Evolutionary conservation across 768 basidiomycete genomes (phyloP), one percentile per base, ranked within the genome.

Genomic region (Hortiboletus campestris): DNA sequence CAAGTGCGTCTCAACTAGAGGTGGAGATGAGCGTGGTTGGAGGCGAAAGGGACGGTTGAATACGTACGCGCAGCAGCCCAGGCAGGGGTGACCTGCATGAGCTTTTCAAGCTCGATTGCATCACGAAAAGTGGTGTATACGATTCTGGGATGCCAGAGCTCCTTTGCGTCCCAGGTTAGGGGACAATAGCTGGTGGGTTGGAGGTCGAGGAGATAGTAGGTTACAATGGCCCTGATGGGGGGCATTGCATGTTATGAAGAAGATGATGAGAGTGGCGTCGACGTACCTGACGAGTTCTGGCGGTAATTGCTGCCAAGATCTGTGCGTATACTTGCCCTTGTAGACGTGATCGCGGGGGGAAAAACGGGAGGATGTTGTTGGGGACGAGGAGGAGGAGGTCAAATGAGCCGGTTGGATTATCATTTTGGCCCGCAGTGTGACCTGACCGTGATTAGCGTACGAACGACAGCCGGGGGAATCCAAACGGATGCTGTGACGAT

Each of bases 71-170:
- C 85, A 35, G 63, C 63, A 45, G 72, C 71, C 86, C 86, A 89
- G 50, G 82, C 64, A 0, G 81, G 80, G 63, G 83, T 85, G 57
- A 88, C 74, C 39, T 71, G 63, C 85, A 88, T 88, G 49, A 89
- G 63, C 58, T 76, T 76, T 64, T 88, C 85, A 20, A 88, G 66
- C 12, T 83, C 80, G 22, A 73, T 67, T 19, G 82, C 80, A 74
- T 88, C 84, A 67, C 86, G 85, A 61, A 89, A 69, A 44, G 78
- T 75, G 12, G 78, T 76, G 67, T 81, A 89, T 1, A 84, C 80
- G 71, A 86, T 81, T 56, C 85, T 75, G 11, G 78, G 76, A 42
- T 81, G 79, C 87, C 86, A 89, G 14, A 75, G 67, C 45, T 83
- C 79, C 52, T 76, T 78, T 69, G 64, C 70, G 63, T 74, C 75